phyloP scores from a whole-genome alignment of 2,329 filamentous ascomycete genomes.

The Aspergillus sp. region DNA sequence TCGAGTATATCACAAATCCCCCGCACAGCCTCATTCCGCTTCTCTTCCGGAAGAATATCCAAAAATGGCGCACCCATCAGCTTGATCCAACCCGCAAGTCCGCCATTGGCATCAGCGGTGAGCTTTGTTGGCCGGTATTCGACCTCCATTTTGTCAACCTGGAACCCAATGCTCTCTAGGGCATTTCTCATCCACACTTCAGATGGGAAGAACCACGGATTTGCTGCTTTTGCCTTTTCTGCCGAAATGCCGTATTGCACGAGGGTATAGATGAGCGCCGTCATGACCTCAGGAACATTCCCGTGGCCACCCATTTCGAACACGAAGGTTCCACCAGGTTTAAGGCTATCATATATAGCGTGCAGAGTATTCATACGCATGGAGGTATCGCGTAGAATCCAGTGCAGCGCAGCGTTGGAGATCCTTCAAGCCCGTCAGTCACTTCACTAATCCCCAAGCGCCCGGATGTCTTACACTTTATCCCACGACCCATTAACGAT shows the following conservation, averaged over 20 bases:
- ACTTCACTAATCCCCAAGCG: background rate
- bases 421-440: constrained; percentile 24
- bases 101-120: constrained; percentile 40
- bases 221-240: constrained; percentile 41
- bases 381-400: constrained; percentile 50
- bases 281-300: constrained; percentile 58
- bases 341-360: constrained; percentile 47
- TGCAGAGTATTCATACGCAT: constrained; percentile 49
- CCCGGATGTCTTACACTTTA: constrained; percentile 42
- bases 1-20: constrained; percentile 52
- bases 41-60: constrained; percentile 44
- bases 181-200: constrained; percentile 48
- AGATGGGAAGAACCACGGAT: constrained; percentile 68
- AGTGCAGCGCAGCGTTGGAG: constrained; percentile 62
- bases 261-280: constrained; percentile 51
- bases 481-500: constrained; percentile 30
- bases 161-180: constrained; percentile 36
- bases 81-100: constrained; percentile 59
- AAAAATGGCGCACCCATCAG: constrained; percentile 57
- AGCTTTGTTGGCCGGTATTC: constrained; percentile 59
- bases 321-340: constrained; percentile 51
- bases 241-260: constrained; percentile 46
- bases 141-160: constrained; percentile 50
- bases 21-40: constrained; percentile 47
- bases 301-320: constrained; percentile 69